These are phyloP conservation scores for Podospora anserina DNA, from an alignment of 495 filamentous ascomycete species.

Conservation along the genomic window DNA sequence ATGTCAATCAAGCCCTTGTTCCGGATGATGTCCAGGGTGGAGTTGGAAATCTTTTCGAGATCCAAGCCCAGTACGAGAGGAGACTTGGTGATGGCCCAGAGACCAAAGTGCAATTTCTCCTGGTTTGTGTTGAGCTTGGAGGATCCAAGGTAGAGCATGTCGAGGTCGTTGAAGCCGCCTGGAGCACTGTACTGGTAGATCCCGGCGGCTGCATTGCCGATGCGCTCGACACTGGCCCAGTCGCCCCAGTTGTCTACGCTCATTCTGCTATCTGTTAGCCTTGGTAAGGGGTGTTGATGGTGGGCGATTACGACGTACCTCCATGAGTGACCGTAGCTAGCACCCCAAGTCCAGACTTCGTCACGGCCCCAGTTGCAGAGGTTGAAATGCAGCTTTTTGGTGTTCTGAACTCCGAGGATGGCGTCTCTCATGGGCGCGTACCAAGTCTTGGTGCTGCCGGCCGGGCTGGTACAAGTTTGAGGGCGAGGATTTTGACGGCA, in stretches of 20 bases:
- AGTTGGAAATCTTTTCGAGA: slow-evolving; percentile 47
- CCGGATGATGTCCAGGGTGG: slow-evolving; percentile 44
- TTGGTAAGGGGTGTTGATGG: not conserved
- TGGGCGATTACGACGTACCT: slow-evolving; percentile 18
- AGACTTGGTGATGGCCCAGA: slow-evolving; percentile 58
- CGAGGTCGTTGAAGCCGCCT: slow-evolving; percentile 54
- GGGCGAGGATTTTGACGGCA: slow-evolving; percentile 16
- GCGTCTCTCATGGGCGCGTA: slow-evolving; percentile 62
- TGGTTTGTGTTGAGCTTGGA: slow-evolving; percentile 34
- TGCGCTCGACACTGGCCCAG: slow-evolving; percentile 51
- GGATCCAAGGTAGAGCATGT: slow-evolving; percentile 47
- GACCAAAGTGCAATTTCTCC: slow-evolving; percentile 53
- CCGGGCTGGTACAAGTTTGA: slow-evolving; percentile 50
- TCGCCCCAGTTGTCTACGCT: slow-evolving; percentile 54
- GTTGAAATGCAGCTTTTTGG: slow-evolving; percentile 55
- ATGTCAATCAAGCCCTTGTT: slow-evolving; percentile 52
- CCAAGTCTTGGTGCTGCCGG: slow-evolving; percentile 49
- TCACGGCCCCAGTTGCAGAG: slow-evolving; percentile 61
- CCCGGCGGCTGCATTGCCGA: slow-evolving; percentile 49
- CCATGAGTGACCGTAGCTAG: slow-evolving; percentile 56
- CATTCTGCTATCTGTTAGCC: slow-evolving; percentile 26
- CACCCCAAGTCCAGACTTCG: slow-evolving; percentile 44
- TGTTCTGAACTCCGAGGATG: slow-evolving; percentile 48
- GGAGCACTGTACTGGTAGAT: slow-evolving; percentile 35
- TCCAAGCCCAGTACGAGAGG: slow-evolving; percentile 49